Evolutionary conservation across 768 basidiomycete species (phyloP), one percentile per base, ranked within the genome.

Genomic region (Podaxis pistillaris): DNA sequence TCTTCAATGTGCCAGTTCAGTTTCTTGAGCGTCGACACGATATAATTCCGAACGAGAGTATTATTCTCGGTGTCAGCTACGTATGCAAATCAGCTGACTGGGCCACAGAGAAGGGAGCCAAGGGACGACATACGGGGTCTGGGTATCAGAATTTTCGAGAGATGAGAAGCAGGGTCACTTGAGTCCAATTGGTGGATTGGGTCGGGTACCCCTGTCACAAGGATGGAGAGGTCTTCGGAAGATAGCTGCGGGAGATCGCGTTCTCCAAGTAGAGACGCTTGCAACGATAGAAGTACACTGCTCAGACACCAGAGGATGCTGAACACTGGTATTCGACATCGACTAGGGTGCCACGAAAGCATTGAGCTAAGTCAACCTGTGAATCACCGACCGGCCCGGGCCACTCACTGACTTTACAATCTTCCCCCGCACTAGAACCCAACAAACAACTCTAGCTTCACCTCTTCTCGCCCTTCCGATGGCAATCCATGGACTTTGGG

Each of bases 1-100:
- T 88, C 83, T 70, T 97, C 94, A 55, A 95, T 75, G 63, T 95
- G 86, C 96, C 96, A 98, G 17, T 90, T 82, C 54, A 96, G 77
- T 17, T 79, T 78, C 69, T 82, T 82, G 66, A 98, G 77, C 0
- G 86, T 85, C 13, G 84, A 79, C n/a, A 85, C 80, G 67, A 98
- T 90, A 68, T 97, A 90, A 59, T 91, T 81, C 57, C 90, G 85
- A 65, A 96, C 95, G 26, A 88, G 70, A 4, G 94, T 94, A 70
- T 85, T 95, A 68, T 89, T 93, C 49, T 79, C 82, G 17, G 88
- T 89, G 68, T 84, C 90, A 64, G 87, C 90, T 90, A 62, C 46
- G 17, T 37, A 63, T 28, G 49, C 37, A 11, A 54, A 50, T 58
- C 38, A 47, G 47, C 33, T 22, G 47, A 28, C 60, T 60, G 55